These are phyloP conservation scores for Ambrosiella beaveri DNA, from an alignment of 2,329 filamentous ascomycete genomes.

Conservation along the genomic window DNA sequence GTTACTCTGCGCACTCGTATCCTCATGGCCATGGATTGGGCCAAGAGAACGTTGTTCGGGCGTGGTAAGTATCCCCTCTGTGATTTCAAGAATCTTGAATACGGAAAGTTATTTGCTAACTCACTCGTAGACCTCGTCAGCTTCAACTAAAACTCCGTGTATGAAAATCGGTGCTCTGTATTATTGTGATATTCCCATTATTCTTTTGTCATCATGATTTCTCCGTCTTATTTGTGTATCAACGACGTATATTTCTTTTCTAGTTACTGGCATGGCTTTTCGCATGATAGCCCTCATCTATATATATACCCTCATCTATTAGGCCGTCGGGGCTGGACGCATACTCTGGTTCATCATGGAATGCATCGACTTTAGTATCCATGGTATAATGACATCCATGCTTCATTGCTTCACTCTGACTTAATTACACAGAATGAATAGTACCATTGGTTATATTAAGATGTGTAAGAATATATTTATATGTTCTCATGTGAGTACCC, in stretches of 20 bases:
- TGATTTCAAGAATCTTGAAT: background rate
- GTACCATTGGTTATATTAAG: background rate
- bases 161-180: background rate
- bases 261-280: background rate
- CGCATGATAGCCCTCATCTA: background rate
- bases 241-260: background rate
- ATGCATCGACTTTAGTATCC: background rate
- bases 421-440: background rate
- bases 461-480: conserved; percentile 5
- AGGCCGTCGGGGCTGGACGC: background rate
- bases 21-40: conserved; percentile 94
- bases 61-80: conserved; percentile 51
- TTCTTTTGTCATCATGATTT: background rate
- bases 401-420: background rate
- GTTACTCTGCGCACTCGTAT: conserved; percentile 81
- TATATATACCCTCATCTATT: background rate
- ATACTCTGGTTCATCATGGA: background rate
- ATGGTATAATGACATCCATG: background rate
- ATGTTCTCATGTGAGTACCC: conserved; percentile 4
- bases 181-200: background rate
- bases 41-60: conserved; percentile 88
- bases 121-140: conserved; percentile 28
- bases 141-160: conserved; percentile 4
- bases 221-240: background rate
- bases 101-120: background rate